Percentiles rank a stretch among this genome's conserved stretches.
Conservation (phyloP, 176 grass and related monocot species). For the Hyparrhenia diplandra region DNA sequence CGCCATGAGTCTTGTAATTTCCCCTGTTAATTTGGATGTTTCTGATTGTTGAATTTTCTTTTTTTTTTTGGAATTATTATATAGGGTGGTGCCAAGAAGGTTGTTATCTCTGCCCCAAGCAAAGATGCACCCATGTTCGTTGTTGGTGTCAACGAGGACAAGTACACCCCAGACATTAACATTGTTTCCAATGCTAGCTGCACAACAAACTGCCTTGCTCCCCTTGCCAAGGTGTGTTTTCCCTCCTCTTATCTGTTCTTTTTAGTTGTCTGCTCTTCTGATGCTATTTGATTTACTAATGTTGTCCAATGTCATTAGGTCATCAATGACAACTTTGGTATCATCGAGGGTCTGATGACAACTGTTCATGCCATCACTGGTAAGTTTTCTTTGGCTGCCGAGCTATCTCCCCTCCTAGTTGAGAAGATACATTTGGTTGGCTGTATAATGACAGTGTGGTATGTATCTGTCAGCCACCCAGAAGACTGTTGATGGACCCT, state of each 20-base stretch:
- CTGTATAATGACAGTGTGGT: neutral
- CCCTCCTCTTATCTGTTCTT: neutral
- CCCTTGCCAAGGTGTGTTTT: slow-evolving; percentile 55
- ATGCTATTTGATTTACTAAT: neutral
- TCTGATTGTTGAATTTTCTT: neutral
- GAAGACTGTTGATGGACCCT: slow-evolving; percentile 82
- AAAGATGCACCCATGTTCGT: slow-evolving; percentile 83
- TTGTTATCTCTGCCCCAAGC: slow-evolving; percentile 76
- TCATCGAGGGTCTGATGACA: slow-evolving; percentile 72
- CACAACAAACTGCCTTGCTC: slow-evolving; percentile 84
- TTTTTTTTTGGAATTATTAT: neutral
- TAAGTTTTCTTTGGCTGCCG: neutral
- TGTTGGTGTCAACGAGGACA: slow-evolving; percentile 72
- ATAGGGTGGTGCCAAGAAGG: slow-evolving; percentile 85
- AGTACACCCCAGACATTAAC: slow-evolving; percentile 48
- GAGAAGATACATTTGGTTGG: neutral
- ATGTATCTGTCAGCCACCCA: slow-evolving; percentile 50
- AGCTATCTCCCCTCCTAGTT: neutral
- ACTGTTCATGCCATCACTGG: slow-evolving; percentile 77
- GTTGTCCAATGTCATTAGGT: slow-evolving; percentile 26
- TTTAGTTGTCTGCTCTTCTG: neutral
- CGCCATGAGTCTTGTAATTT: too few relatives aligned
- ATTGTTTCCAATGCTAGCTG: slow-evolving; percentile 87
- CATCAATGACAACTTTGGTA: slow-evolving; percentile 69
- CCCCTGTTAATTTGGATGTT: too few relatives aligned